A percentile compares a stretch with the other conserved stretches of the same genome.
Evolutionary conservation across 345 rosid genomes (phyloP).

Genomic region (Boechera stricta): DNA sequence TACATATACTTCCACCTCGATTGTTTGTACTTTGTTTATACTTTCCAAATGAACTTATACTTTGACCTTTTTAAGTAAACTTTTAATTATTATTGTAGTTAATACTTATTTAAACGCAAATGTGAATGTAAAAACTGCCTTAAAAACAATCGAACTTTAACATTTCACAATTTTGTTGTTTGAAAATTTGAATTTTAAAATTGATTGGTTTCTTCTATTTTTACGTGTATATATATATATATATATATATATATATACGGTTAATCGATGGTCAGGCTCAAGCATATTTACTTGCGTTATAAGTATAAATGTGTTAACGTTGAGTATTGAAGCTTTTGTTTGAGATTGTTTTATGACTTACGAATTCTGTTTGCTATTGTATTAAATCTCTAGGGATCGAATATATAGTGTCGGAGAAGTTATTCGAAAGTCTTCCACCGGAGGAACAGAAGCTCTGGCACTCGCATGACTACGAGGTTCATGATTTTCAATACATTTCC

Average conservation of each 20-base stretch:
- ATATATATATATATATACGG: neutral
- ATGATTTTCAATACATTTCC: neutral
- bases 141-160: too few relatives aligned
- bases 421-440: slow-evolving; percentile 61
- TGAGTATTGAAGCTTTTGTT: neutral
- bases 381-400: slow-evolving; percentile 59
- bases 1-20: slow-evolving; percentile 1
- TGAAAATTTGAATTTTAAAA: too few relatives aligned
- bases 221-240: too few relatives aligned
- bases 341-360: neutral
- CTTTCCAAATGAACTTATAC: neutral
- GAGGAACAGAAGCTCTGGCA: slow-evolving; percentile 92
- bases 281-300: neutral
- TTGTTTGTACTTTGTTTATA: neutral
- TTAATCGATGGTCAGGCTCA: neutral
- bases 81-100: too few relatives aligned
- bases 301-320: neutral
- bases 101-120: too few relatives aligned
- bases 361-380: neutral
- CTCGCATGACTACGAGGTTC: slow-evolving; percentile 86
- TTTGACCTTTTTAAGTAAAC: neutral
- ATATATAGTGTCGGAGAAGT: slow-evolving; percentile 66
- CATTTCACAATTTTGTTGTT: too few relatives aligned
- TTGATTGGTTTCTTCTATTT: neutral
- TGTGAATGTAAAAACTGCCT: too few relatives aligned